Conservation (phyloP, 192 early-diverging fungal species). For the Backusella sp. region DNA sequence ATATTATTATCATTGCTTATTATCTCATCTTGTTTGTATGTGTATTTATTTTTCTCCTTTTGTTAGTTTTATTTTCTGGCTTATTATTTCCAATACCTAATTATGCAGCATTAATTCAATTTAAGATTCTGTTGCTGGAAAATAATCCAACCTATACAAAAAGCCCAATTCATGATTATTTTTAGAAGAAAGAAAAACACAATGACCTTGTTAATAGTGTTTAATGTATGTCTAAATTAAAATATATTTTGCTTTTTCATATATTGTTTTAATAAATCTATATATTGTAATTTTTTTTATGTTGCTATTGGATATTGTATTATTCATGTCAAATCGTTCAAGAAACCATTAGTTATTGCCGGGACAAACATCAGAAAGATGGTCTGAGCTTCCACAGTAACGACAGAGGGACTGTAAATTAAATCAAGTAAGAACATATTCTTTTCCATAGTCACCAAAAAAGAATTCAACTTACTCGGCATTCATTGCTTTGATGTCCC, state of each 20-base stretch:
- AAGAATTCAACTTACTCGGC: slow-evolving; percentile 21
- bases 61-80: too few species aligned
- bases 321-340: background rate
- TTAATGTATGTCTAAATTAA: background rate
- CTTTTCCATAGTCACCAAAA: background rate
- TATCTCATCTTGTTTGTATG: too few species aligned
- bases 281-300: background rate
- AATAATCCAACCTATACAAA: too few species aligned
- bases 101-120: too few species aligned
- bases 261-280: background rate
- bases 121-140: too few species aligned
- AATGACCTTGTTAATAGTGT: too few species aligned
- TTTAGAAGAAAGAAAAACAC: too few species aligned
- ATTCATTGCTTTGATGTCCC: slow-evolving; percentile 46
- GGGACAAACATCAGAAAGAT: slow-evolving; percentile 26
- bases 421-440: background rate
- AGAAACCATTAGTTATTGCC: background rate
- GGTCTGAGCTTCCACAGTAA: slow-evolving; percentile 23
- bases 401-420: slow-evolving; percentile 16
- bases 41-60: too few species aligned
- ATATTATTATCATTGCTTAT: too few species aligned
- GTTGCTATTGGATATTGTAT: background rate
- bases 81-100: too few species aligned
- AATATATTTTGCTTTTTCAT: background rate
- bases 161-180: too few species aligned